phyloP scores from a whole-genome alignment of 1,139 yeast species.

The Kodamaea sp. region DNA sequence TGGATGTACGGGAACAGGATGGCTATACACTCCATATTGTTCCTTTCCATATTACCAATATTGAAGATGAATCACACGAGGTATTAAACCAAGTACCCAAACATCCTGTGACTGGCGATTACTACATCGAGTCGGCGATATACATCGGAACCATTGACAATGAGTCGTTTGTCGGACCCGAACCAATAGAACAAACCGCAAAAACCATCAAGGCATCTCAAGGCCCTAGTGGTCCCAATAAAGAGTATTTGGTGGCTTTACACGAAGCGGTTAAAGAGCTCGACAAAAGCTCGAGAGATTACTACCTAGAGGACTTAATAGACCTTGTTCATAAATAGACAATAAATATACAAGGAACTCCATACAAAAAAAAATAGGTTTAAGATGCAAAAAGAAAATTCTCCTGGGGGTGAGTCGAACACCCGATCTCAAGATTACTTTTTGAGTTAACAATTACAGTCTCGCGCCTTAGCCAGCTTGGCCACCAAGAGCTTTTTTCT shows the following conservation, averaged over 20 bases:
- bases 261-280: constrained; percentile 53
- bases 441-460: constrained; percentile 56
- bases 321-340: constrained; percentile 8
- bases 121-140: constrained; percentile 58
- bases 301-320: constrained; percentile 40
- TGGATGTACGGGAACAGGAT: constrained; percentile 84
- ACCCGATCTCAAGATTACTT: constrained; percentile 77
- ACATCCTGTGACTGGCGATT: constrained; percentile 34
- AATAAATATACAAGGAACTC: not conserved
- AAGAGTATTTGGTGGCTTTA: constrained; percentile 64
- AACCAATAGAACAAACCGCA: constrained; percentile 59
- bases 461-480: constrained; percentile 83
- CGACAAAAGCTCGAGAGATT: constrained; percentile 38
- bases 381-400: constrained; percentile 33
- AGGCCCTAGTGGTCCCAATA: constrained; percentile 85
- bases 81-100: constrained; percentile 18
- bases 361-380: not conserved
- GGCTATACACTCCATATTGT: constrained; percentile 80
- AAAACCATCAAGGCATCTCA: constrained; percentile 49
- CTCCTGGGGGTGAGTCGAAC: constrained; percentile 87
- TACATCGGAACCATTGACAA: constrained; percentile 85
- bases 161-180: constrained; percentile 85
- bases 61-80: constrained; percentile 17
- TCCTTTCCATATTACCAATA: constrained; percentile 55
- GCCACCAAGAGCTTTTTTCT: constrained; percentile 59